Conservation (phyloP, 2,329 filamentous ascomycete genomes). For the Shiraia sp. region DNA sequence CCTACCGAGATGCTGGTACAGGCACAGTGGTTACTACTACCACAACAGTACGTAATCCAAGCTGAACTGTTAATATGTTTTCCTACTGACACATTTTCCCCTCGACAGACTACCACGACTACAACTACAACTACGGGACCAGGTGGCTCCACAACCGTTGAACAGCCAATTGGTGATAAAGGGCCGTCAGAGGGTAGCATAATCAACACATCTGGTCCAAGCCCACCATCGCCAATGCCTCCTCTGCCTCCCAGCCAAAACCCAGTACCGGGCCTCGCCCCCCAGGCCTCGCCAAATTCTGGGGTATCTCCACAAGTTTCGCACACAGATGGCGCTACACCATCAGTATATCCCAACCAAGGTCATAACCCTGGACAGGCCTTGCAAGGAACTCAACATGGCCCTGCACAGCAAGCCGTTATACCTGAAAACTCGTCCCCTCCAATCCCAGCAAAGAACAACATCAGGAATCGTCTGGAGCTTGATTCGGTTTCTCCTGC, state of each 20-base stretch:
- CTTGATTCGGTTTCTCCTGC: slow-evolving; percentile 39
- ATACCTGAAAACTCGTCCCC: slow-evolving; percentile 26
- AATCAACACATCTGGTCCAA: slow-evolving; percentile 38
- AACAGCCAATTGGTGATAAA: slow-evolving; percentile 27
- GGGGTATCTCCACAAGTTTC: slow-evolving; percentile 11
- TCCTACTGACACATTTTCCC: not conserved
- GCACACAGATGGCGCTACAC: slow-evolving; percentile 4
- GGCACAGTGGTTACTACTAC: slow-evolving; percentile 41
- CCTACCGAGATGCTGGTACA: slow-evolving; percentile 35
- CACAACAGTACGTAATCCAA: slow-evolving; percentile 23
- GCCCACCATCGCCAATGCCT: slow-evolving; percentile 35
- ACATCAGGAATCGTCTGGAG: slow-evolving; percentile 41
- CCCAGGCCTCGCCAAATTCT: slow-evolving; percentile 13
- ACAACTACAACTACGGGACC: slow-evolving; percentile 42
- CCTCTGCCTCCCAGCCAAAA: slow-evolving; percentile 17
- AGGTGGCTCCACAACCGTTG: slow-evolving; percentile 39
- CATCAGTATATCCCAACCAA: slow-evolving; percentile 5
- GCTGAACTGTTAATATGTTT: not conserved
- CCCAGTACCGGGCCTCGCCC: slow-evolving; percentile 14
- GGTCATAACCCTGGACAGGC: slow-evolving; percentile 2
- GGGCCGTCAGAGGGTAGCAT: slow-evolving; percentile 22
- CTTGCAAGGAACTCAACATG: slow-evolving; percentile 3
- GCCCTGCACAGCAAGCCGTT: slow-evolving; percentile 1
- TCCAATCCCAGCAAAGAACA: slow-evolving; percentile 41
- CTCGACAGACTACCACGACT: slow-evolving; percentile 34